These are phyloP conservation scores for Geosmithia flava DNA, from an alignment of 2,329 filamentous ascomycete species.

Conservation along the genomic window DNA sequence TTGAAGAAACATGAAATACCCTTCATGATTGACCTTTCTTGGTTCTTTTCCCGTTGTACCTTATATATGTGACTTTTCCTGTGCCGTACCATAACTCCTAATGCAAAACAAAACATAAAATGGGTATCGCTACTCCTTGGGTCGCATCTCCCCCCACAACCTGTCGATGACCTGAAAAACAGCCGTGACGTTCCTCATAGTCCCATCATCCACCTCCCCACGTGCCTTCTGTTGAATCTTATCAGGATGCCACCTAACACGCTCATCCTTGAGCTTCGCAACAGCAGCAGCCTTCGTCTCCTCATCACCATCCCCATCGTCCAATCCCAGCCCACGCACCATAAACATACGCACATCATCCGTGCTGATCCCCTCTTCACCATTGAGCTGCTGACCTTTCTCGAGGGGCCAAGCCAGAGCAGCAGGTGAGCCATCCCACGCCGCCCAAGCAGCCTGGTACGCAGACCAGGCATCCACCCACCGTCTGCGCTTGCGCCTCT, in stretches of 20 bases:
- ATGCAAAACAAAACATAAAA: not conserved
- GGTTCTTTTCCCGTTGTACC: not conserved
- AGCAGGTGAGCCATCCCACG: constrained; percentile 30
- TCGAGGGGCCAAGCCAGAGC: constrained; percentile 61
- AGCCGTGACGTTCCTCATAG: constrained; percentile 71
- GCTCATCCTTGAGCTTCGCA: constrained; percentile 61
- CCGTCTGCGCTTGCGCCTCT: constrained; percentile 39
- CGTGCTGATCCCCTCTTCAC: constrained; percentile 42
- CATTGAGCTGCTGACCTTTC: constrained; percentile 37
- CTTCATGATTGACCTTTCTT: not conserved
- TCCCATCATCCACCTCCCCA: constrained; percentile 53
- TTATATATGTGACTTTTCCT: no score
- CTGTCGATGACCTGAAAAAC: constrained; percentile 85
- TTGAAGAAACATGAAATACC: not conserved
- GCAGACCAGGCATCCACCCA: constrained; percentile 50
- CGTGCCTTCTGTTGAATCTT: constrained; percentile 90
- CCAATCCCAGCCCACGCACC: constrained; percentile 29
- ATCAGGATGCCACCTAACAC: constrained; percentile 93
- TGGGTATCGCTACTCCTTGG: constrained; percentile 7
- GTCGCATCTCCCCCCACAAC: constrained; percentile 56
- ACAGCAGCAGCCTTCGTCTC: constrained; percentile 30
- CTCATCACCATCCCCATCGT: constrained; percentile 10
- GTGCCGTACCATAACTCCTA: no score
- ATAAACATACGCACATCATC: constrained; percentile 60
- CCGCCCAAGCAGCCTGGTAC: constrained; percentile 53